Evolutionary conservation across 1,139 yeast species (phyloP), one percentile per base, ranked within the genome.

Genomic region (Candida frijolesensis): DNA sequence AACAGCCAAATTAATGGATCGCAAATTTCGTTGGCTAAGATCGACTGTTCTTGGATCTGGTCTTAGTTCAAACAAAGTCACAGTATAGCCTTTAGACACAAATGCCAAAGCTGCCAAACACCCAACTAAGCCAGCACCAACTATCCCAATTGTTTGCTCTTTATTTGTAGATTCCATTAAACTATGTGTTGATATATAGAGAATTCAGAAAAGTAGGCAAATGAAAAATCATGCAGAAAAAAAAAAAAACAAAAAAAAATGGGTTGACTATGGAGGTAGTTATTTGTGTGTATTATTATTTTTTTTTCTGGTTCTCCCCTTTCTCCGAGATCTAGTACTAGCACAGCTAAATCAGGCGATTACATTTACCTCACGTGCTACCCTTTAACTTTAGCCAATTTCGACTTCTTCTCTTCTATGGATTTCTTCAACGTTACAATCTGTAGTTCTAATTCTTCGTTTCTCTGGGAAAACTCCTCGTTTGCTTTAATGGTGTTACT

Each of bases 81-180:
- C 97, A 0, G 78, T 57, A 65, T 80, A 87, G n/a, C 96, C 97
- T 53, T 82, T 78, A 50, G 83, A 74, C 3, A 85, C 82, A 45
- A 92, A 78, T 0, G 94, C 96, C 22, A 92, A 68, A 0, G 97
- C 96, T 0, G 94, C 82, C n/a, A 90, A 74, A 50, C 95, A 81
- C 0, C 98, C 98, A 3, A 92, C 97, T 3, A 89, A 80, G 0
- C 98, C 98, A 1, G 96, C 96, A 1, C 95, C 92, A 12, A 85
- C 79, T 37, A 86, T 75, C 1, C 82, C 88, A 11, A 84, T 44
- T 25, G 41, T 44, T 12, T 42, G 32, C 10, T 42, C 34, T 33
- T 34, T 41, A 55, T 39, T 35, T 38, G 41, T 22, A 11, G 35
- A 11, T 12, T 9, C 19, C 40, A 43, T 43, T n/a, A 25, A 14